Base-by-base conservation (phyloP, 495 filamentous ascomycete species). In the Tuber microsphaerosporum region DNA sequence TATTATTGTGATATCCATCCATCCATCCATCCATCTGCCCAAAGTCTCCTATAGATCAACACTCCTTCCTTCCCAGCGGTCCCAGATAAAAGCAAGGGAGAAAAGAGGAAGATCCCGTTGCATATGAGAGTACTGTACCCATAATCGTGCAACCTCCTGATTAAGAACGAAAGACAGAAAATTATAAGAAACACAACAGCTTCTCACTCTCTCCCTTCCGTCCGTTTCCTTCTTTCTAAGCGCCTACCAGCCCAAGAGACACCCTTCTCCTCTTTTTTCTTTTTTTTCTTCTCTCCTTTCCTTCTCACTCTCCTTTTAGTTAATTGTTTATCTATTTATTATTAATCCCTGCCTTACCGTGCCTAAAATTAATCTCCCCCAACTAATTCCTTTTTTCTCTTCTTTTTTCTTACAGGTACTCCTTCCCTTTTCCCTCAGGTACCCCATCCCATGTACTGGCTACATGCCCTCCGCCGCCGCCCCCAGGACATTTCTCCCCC, bases 181-280 rank as follows among this genome's bases (percentile, higher is more conserved):
- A 34, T 65, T 65, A 65, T 65, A 65, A 65, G 56, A 65, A 31
- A 65, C 56, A 65, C 56, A 65, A 65, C 56, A 31, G 0, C 56
- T 34, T 41, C 39, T 19, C 45, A 0, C 17, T 46, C 45, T 14
- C 14, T 17, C 14, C 56, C 56, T 14, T 34, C 31, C 31, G n/a
- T 31, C 26, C 14, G 0, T 5, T 22, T 17, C 14, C 14, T 61
- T 61, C 56, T 3, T 65, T 65, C 56, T 19, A 65, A 65, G 56
- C 56, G 56, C 56, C 26, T 65, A 4, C 2, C 22, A 61, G 51
- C 10, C 51, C 6, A 6, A 34, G 56, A 34, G 26, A 17, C 56
- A 78, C 79, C 77, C 83, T 84, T 84, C 83, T 83, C 81, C 79
- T 61, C 73, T 77, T 81, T 78, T 77, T 74, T 72, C 73, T 73